Evolutionary conservation across 371 early-diverging fungal species (phyloP).

Genomic region (Lichtheimia ornata): DNA sequence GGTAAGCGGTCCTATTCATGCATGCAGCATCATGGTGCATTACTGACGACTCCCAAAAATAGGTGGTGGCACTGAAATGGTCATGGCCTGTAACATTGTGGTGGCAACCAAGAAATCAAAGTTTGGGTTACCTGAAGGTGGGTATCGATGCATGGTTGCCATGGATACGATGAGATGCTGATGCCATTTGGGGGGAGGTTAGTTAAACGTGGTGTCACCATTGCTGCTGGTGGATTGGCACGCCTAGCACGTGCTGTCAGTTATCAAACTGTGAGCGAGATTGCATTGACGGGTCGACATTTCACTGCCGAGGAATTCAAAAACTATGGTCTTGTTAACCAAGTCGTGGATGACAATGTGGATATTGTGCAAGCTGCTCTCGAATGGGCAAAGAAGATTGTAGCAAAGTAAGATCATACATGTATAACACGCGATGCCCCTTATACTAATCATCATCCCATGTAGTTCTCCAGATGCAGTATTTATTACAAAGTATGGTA

Average conservation of each 20-base stretch:
- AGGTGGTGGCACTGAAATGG: conserved; percentile 55
- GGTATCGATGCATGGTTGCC: background rate
- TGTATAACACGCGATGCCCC: too few relatives aligned
- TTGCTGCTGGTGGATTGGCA: conserved; percentile 48
- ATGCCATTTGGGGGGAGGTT: background rate
- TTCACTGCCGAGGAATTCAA: conserved; percentile 46
- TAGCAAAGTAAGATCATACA: conserved; percentile 32
- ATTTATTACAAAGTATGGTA: conserved; percentile 43
- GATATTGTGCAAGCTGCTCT: conserved; percentile 42
- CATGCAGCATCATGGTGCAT: background rate
- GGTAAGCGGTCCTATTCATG: conserved; percentile 12
- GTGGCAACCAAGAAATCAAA: conserved; percentile 45
- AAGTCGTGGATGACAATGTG: conserved; percentile 33
- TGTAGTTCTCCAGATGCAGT: conserved; percentile 49
- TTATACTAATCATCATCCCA: background rate
- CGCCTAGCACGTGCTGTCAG: conserved; percentile 42
- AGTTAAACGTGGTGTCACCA: conserved; percentile 50
- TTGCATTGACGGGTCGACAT: conserved; percentile 49
- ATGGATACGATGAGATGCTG: too few relatives aligned
- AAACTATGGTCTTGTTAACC: conserved; percentile 46
- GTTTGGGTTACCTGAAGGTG: conserved; percentile 51
- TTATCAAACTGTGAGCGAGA: conserved; percentile 48
- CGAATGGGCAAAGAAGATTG: conserved; percentile 37
- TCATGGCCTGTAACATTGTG: conserved; percentile 46
- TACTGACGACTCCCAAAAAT: background rate